Evolutionary conservation across 1,284 basidiomycete genomes (phyloP).

Genomic region (Gastroboletus turbinatus): DNA sequence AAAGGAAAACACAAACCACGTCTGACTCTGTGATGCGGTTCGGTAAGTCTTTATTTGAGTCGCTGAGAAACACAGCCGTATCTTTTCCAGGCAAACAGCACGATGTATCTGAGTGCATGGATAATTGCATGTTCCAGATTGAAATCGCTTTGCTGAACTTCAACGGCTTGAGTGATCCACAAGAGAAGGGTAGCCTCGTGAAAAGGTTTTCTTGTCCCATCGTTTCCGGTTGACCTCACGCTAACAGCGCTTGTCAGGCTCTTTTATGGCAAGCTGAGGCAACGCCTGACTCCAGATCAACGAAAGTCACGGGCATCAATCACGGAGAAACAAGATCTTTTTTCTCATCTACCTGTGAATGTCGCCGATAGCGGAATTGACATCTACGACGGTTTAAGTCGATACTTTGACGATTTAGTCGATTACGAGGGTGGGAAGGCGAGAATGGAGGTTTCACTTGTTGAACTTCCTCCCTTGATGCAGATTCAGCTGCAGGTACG

Average conservation of each 20-base stretch:
- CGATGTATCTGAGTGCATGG: constrained; percentile 97
- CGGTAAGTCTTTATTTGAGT: constrained; percentile 48
- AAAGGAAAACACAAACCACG: constrained; percentile 53
- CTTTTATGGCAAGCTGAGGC: constrained; percentile 86
- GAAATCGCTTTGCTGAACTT: constrained; percentile 87
- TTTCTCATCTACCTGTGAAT: constrained; percentile 93
- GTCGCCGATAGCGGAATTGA: constrained; percentile 86
- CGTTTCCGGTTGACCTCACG: background rate
- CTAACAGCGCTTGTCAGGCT: constrained; percentile 48
- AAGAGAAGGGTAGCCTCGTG: constrained; percentile 69
- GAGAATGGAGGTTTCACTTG: constrained; percentile 84
- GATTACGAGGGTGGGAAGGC: constrained; percentile 88
- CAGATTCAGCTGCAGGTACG: constrained; percentile 92
- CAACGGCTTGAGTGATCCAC: constrained; percentile 56
- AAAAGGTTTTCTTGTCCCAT: constrained; percentile 54
- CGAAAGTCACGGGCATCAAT: constrained; percentile 55
- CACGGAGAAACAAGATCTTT: constrained; percentile 87
- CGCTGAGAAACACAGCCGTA: background rate
- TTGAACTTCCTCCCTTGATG: constrained; percentile 85
- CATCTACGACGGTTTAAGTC: constrained; percentile 90
- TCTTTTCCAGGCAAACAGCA: constrained; percentile 80
- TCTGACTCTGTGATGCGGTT: constrained; percentile 89
- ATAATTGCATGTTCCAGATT: constrained; percentile 98
- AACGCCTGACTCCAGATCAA: constrained; percentile 59
- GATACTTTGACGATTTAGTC: constrained; percentile 90